Evolutionary conservation across 257 asterid genomes (phyloP), one percentile per base, ranked within the genome.

Genomic region (Buddleja alternifolia): DNA sequence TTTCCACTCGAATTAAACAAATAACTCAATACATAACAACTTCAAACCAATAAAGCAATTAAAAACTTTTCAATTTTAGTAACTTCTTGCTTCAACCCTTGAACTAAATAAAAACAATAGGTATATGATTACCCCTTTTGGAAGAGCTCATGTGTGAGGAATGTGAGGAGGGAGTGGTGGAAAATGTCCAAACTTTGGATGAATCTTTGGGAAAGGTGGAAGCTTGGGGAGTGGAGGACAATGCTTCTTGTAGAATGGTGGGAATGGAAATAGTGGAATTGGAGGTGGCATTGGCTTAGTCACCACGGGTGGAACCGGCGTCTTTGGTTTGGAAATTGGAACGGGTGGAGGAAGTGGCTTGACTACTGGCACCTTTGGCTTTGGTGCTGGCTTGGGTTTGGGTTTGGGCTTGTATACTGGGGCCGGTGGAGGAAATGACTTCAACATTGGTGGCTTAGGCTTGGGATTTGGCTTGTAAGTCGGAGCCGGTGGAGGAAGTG

Each of bases 231-330:
- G 19, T 4, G 86, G 80, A 29, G 90, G 95, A 14, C 64, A 79
- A 6, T 91, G 89, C 12, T 83, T 83, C 75, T 85, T 87, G 37
- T 45, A 29, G 59, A 81, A 42, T 56, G 90, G 90, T 46, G 83
- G 83, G 66, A 77, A 14, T 51, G 78, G 90, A 48, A 10, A 53
- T 37, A 53, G 64, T 12, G 85, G 86, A 57, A 23, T 34, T 41
- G 41, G 69, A 0, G 88, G 92, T 32, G 86, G 83, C 15, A 77
- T 48, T 46, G 90, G 90, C 66, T 81, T 79, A 6, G 69, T 61
- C 21, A 42, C 36, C 1, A 73, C 72, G 10, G 83, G 75, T 9
- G 77, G 78, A 2, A 1, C 5, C 5, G 70, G 69, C 36, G 45
- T 56, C 0, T 59, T 32, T 0, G 79, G 84, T 10, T 75, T 77